phyloP scores from a whole-genome alignment of 176 grass and related monocot species.

The Oropetium thomaeum region DNA sequence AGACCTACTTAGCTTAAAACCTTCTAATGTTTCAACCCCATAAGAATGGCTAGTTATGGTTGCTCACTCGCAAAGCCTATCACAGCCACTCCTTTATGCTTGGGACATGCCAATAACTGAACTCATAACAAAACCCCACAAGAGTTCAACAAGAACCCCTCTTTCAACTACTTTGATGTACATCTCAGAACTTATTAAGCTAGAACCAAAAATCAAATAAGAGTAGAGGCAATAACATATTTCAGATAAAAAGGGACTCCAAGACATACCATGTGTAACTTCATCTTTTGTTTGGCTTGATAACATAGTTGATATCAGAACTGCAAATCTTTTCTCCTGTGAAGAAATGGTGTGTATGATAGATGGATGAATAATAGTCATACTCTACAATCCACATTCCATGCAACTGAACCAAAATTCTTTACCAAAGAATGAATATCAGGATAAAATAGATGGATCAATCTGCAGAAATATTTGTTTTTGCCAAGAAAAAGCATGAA shows the following conservation, averaged over 20 bases:
- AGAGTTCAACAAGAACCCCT: background rate
- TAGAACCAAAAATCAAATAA: background rate
- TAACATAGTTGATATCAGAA: slow-evolving; percentile 84
- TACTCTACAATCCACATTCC: background rate
- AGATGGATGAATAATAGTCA: background rate
- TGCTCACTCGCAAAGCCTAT: too few relatives aligned
- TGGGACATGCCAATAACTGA: background rate
- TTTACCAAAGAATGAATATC: slow-evolving; percentile 12
- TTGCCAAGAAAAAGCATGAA: background rate
- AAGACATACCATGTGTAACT: slow-evolving; percentile 81
- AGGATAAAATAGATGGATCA: background rate
- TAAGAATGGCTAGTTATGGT: too few relatives aligned
- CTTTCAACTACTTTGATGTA: background rate
- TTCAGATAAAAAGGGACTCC: background rate
- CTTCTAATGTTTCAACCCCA: too few relatives aligned
- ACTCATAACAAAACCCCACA: background rate
- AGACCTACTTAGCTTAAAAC: too few relatives aligned
- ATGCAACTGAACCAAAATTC: background rate
- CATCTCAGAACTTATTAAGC: background rate
- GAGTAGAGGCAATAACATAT: background rate
- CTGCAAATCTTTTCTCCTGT: slow-evolving; percentile 89
- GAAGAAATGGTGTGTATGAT: slow-evolving; percentile 15
- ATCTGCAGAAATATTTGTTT: background rate
- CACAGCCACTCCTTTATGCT: too few relatives aligned
- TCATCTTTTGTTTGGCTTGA: slow-evolving; percentile 97